Conservation (phyloP, 108 stramenopile genomes). For the Seminavis robusta region DNA sequence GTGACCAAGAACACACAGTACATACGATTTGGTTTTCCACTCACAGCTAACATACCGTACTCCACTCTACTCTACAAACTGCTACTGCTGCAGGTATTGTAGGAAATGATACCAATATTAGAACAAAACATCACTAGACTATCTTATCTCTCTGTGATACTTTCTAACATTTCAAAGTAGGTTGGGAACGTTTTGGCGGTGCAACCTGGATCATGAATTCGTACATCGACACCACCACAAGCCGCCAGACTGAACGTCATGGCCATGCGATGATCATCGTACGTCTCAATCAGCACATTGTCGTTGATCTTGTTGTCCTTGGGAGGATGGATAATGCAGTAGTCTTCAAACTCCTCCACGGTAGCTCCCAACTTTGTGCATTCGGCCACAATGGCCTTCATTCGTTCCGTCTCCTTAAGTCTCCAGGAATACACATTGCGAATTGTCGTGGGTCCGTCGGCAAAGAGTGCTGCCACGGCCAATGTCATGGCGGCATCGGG, state of each 20-base stretch:
- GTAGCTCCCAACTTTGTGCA: slow-evolving; percentile 94
- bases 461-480: slow-evolving; percentile 93
- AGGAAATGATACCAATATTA: too few relatives aligned
- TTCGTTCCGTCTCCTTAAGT: slow-evolving; percentile 96
- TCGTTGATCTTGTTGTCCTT: slow-evolving; percentile 75
- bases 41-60: too few relatives aligned
- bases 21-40: too few relatives aligned
- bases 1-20: too few relatives aligned
- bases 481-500: slow-evolving; percentile 99
- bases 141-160: too few relatives aligned
- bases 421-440: slow-evolving; percentile 97
- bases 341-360: slow-evolving; percentile 92
- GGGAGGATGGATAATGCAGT: slow-evolving; percentile 92
- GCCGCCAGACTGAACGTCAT: slow-evolving; percentile 98
- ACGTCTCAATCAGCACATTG: slow-evolving; percentile 94
- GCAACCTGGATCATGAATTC: slow-evolving; percentile 94
- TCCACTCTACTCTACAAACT: too few relatives aligned
- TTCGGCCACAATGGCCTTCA: slow-evolving; percentile 98
- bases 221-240: slow-evolving; percentile 92
- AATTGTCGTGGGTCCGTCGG: slow-evolving; percentile 94
- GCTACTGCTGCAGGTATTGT: too few relatives aligned
- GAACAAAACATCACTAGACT: too few relatives aligned
- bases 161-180: slow-evolving; percentile 91
- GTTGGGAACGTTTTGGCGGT: slow-evolving; percentile 97
- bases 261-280: slow-evolving; percentile 98